Evolutionary conservation across 164 flowering plant genomes (phyloP), one percentile per base, ranked within the genome.

Genomic region (Buxus sempervirens): DNA sequence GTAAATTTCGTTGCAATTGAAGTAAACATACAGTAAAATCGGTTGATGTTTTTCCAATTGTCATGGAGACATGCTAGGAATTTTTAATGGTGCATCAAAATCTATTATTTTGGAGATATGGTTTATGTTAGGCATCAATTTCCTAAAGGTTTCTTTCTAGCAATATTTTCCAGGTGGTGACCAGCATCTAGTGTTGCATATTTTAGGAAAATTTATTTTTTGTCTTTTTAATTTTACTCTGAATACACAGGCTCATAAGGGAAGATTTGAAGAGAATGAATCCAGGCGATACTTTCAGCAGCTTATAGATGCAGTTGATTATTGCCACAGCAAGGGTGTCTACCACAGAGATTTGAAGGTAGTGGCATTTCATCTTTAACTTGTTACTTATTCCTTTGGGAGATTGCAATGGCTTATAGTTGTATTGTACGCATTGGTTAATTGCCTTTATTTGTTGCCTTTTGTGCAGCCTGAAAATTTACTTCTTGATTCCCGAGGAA

Each of bases 261-360:
- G 87, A 66, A 91, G 81, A 73, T 90, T 96, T 71, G 49, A 73
- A 21, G 99, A 96, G 70, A 73, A 77, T 58, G 91, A 87, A 64
- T 81, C 88, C 23, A 75, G 92, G 68, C 70, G 80, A 66, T 93
- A 93, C 70, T 91, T 96, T 82, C 99, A 96, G 64, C 98, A 96
- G 71, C 96, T 96, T 70, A 87, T 96, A 65, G 98, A 93, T 81
- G 97, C 95, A 27, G 93, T 96, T 70, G 82, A 89, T 63, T 91
- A 93, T 74, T 96, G 99, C 76, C 99, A 96, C 71, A 79, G 79
- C 45, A 96, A 88, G 86, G 91, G 97, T 60, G 93, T 96, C 38
- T 93, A 83, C 80, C 99, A 96, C 74, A 84, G 99, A 81, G 99
- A 96, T 80, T 73, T 96, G 73, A 96, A 96, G 96, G 99, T 96